phyloP scores from a whole-genome alignment of 139 green algal species.

The Gonium pectorale region DNA sequence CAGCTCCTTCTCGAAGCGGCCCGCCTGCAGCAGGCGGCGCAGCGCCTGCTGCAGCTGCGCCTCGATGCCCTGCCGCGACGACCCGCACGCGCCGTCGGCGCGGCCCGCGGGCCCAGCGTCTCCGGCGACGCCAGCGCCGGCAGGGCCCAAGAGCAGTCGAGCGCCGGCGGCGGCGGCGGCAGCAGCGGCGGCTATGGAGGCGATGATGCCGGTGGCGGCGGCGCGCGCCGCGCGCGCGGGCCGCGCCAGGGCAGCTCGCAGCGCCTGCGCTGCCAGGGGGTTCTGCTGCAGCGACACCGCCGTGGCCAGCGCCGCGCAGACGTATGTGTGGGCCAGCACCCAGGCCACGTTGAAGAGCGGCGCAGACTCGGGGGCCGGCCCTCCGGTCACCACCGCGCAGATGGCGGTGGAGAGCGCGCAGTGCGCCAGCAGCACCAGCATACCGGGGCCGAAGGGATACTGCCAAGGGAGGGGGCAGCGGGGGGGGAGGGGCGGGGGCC shows the following conservation, averaged over 20 bases:
- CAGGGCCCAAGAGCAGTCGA: background rate
- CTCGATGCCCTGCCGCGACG: no score
- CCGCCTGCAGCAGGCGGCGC: background rate
- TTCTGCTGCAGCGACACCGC: constrained; percentile 24
- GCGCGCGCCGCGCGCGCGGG: no score
- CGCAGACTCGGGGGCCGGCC: background rate
- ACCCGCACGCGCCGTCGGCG: no score
- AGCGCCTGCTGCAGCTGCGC: background rate
- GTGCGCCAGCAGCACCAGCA: constrained; percentile 8
- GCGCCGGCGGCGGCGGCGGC: no score
- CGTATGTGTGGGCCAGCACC: constrained; percentile 1
- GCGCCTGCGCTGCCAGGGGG: background rate
- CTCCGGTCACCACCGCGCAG: background rate
- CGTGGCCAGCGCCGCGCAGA: background rate
- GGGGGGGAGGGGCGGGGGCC: background rate
- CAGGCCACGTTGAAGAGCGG: background rate
- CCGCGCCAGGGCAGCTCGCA: background rate
- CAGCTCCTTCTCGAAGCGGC: background rate
- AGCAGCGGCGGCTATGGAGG: background rate
- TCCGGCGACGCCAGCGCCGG: no score
- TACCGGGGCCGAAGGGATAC: constrained; percentile 23
- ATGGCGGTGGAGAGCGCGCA: constrained; percentile 30
- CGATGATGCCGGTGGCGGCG: background rate
- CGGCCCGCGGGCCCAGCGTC: no score
- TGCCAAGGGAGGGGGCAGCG: background rate